These are phyloP conservation scores for Pythium aquatile DNA, from an alignment of 352 stramenopile species.

Conservation along the genomic window DNA sequence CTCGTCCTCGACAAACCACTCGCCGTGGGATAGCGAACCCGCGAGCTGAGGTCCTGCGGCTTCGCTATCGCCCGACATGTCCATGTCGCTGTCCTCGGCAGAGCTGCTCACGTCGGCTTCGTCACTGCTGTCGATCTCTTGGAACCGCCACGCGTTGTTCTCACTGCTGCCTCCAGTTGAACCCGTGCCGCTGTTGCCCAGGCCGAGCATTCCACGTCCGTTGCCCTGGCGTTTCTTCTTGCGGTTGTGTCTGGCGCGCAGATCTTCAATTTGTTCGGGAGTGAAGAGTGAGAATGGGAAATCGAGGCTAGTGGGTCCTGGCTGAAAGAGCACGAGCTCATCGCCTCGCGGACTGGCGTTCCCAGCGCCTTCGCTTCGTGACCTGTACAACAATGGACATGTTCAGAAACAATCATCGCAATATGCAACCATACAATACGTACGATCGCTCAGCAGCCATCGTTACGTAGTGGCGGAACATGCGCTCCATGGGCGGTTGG, in stretches of 20 bases:
- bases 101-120: slow-evolving; percentile 32
- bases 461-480: slow-evolving; percentile 69
- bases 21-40: slow-evolving; percentile 26
- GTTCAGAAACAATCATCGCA: not conserved
- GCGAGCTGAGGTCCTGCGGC: slow-evolving; percentile 16
- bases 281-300: slow-evolving; percentile 33
- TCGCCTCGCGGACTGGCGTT: slow-evolving; percentile 20
- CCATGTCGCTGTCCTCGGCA: slow-evolving; percentile 32
- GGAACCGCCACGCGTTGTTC: slow-evolving; percentile 25
- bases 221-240: slow-evolving; percentile 25
- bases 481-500: slow-evolving; percentile 50
- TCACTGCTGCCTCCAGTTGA: not conserved
- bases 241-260: slow-evolving; percentile 28
- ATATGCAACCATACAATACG: slow-evolving; percentile 8
- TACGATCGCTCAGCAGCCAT: slow-evolving; percentile 32
- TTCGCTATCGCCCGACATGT: slow-evolving; percentile 20
- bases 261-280: slow-evolving; percentile 28
- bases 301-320: slow-evolving; percentile 25
- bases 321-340: slow-evolving; percentile 28
- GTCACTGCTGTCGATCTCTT: slow-evolving; percentile 32
- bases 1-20: slow-evolving; percentile 30
- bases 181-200: not conserved
- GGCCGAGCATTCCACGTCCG: not conserved
- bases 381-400: not conserved
- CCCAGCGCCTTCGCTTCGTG: slow-evolving; percentile 7